Evolutionary conservation across 1,139 yeast genomes (phyloP).

Genomic region (Williopsis jadinii): DNA sequence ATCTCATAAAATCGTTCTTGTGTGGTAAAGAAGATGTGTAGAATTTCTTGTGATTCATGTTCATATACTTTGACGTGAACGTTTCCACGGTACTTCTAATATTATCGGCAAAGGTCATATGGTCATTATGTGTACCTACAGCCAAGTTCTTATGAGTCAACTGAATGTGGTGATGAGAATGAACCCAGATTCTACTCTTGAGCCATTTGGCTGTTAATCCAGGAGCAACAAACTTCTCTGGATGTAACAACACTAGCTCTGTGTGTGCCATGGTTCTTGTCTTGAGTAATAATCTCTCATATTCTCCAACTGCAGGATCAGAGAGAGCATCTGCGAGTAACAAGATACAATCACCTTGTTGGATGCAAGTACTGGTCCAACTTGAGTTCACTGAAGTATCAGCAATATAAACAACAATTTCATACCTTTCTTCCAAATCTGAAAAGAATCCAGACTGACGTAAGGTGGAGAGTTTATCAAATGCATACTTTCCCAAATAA

Average conservation of each 20-base stretch:
- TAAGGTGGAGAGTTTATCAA: constrained; percentile 78
- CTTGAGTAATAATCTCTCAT: constrained; percentile 68
- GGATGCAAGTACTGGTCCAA: constrained; percentile 90
- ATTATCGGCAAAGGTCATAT: constrained; percentile 17
- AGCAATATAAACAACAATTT: constrained; percentile 81
- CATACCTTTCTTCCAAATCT: constrained; percentile 82
- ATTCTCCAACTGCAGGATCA: constrained; percentile 75
- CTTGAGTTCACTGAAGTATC: constrained; percentile 77
- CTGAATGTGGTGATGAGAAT: constrained; percentile 87
- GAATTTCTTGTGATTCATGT: constrained; percentile 16
- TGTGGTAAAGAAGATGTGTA: constrained; percentile 32
- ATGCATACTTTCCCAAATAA: constrained; percentile 88
- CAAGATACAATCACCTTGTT: constrained; percentile 88
- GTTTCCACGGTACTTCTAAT: constrained; percentile 27
- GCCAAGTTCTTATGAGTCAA: constrained; percentile 15
- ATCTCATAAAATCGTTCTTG: constrained; percentile 81
- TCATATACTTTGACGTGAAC: constrained; percentile 24
- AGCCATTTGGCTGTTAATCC: constrained; percentile 87
- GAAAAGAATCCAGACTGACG: constrained; percentile 87
- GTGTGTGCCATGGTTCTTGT: constrained; percentile 83
- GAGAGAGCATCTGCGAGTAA: constrained; percentile 64
- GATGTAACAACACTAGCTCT: constrained; percentile 78
- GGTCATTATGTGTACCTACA: constrained; percentile 6
- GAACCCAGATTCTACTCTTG: constrained; percentile 81
- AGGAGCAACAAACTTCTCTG: constrained; percentile 73